phyloP scores from a whole-genome alignment of 768 basidiomycete genomes.

The Lentinula detonsa region DNA sequence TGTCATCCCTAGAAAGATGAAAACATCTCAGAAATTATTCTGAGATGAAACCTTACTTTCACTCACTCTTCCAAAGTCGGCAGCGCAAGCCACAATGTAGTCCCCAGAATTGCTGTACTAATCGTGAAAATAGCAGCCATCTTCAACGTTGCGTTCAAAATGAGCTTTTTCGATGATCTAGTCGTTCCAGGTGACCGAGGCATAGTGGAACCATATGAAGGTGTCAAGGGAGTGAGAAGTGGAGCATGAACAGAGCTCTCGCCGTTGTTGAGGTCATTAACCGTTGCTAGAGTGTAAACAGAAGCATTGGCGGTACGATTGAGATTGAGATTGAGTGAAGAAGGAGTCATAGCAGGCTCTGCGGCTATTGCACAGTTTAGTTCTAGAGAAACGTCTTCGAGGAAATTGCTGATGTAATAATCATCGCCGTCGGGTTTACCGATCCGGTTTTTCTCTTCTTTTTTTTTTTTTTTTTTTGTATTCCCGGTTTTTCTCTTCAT shows the following conservation, averaged over 20 bases:
- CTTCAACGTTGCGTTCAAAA: constrained; percentile 79
- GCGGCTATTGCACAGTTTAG: neutral
- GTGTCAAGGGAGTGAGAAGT: constrained; percentile 37
- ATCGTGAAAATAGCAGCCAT: constrained; percentile 73
- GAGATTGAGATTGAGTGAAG: constrained; percentile 10
- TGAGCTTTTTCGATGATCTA: constrained; percentile 47
- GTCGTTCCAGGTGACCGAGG: constrained; percentile 25
- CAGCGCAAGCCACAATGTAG: constrained; percentile 74
- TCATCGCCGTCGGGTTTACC: neutral
- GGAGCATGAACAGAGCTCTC: constrained; percentile 27
- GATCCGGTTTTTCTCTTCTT: neutral
- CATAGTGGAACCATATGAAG: constrained; percentile 47
- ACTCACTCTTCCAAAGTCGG: constrained; percentile 76
- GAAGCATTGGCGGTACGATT: constrained; percentile 31
- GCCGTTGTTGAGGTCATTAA: constrained; percentile 26
- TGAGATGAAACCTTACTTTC: neutral
- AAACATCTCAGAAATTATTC: constrained; percentile 9
- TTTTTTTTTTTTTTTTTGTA: too few relatives aligned
- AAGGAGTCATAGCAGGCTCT: constrained; percentile 8
- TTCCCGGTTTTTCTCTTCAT: neutral
- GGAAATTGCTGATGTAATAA: neutral
- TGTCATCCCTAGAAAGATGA: constrained; percentile 53
- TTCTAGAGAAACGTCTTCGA: neutral
- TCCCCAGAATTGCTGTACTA: constrained; percentile 65
- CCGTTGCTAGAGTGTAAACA: constrained; percentile 61